Percentiles rank a stretch among this genome's conserved stretches.
These are phyloP conservation scores for Pyrenopolyporus hunteri DNA, from an alignment of 495 filamentous ascomycete genomes.

Conservation along the genomic window DNA sequence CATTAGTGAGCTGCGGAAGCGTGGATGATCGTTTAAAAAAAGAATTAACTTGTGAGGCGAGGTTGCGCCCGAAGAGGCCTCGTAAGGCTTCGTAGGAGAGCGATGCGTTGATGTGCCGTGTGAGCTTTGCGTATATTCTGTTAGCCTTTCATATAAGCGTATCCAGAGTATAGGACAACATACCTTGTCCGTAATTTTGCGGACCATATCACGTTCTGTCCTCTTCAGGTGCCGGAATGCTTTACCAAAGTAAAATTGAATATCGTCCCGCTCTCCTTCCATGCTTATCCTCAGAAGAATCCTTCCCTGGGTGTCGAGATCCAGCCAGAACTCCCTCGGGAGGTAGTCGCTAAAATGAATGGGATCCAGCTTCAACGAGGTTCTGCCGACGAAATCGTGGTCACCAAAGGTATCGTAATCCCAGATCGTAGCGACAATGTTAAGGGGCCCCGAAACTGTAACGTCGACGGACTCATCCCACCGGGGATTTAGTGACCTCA, in stretches of 20 bases:
- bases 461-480: slow-evolving; percentile 99
- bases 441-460: slow-evolving; percentile 86
- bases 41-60: slow-evolving; percentile 80
- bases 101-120: slow-evolving; percentile 88
- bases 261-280: slow-evolving; percentile 98
- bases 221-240: slow-evolving; percentile 93
- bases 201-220: slow-evolving; percentile 96
- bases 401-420: slow-evolving; percentile 98
- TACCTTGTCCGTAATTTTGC: slow-evolving; percentile 97
- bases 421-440: slow-evolving; percentile 97
- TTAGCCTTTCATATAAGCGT: neutral
- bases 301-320: slow-evolving; percentile 93
- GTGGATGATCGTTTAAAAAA: slow-evolving; percentile 66
- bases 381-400: slow-evolving; percentile 95
- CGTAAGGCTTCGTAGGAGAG: slow-evolving; percentile 82
- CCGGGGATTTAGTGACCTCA: slow-evolving; percentile 88
- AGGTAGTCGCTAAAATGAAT: slow-evolving; percentile 94
- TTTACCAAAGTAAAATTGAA: slow-evolving; percentile 98
- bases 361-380: slow-evolving; percentile 92
- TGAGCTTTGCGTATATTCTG: slow-evolving; percentile 66
- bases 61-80: slow-evolving; percentile 74
- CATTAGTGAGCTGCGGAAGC: slow-evolving; percentile 63
- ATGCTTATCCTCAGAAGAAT: slow-evolving; percentile 91
- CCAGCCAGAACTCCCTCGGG: slow-evolving; percentile 95
- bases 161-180: slow-evolving; percentile 22